Base-by-base conservation (phyloP, 78 protist genomes). In the Trichosphaerium sp. region DNA sequence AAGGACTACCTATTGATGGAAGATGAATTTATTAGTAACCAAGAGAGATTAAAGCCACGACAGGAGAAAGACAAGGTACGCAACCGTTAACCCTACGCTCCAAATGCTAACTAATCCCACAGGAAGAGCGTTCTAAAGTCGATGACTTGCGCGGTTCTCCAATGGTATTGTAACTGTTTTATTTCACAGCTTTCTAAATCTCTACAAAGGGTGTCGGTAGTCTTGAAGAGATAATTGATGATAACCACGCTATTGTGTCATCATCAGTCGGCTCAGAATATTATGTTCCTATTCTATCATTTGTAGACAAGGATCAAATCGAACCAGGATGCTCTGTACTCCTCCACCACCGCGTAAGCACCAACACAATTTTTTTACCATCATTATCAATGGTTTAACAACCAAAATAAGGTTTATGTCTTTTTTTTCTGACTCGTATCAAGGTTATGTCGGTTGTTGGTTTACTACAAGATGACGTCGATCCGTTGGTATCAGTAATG, bases 81-180 rank as follows among this genome's bases (percentile, higher is more conserved):
- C 38, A 7, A n/a, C 43, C 29, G 38, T 4, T 8, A 26, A 51
- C 21, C 2, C 7, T 48, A 42, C 34, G 4, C 56, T 26, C 67
- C 28, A 10, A 47, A 32, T 18, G n/a, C n/a, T n/a, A n/a, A n/a
- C n/a, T n/a, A n/a, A n/a, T 4, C 41, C 11, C 23, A 8, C 56
- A 76, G 84, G 73, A 80, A 69, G 93, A 92, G 78, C 76, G 93
- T 7, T 0, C 11, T 12, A 74, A 75, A 74, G 91, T 96, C 35
- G 98, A 97, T 12, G 98, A 94, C 32, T 64, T 97, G 21, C 78
- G 99, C 11, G 99, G 99, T n/a, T 65, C 96, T 29, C 99, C 99
- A 29, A 65, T 93, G 70, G n/a, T n/a, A 15, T 51, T 12, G 14
- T 56, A 11, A 28, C 32, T 56, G 25, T 12, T 14, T 21, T 14